Conservation (phyloP, 2,329 filamentous ascomycete species). For the Cladobotryum protrusum region DNA sequence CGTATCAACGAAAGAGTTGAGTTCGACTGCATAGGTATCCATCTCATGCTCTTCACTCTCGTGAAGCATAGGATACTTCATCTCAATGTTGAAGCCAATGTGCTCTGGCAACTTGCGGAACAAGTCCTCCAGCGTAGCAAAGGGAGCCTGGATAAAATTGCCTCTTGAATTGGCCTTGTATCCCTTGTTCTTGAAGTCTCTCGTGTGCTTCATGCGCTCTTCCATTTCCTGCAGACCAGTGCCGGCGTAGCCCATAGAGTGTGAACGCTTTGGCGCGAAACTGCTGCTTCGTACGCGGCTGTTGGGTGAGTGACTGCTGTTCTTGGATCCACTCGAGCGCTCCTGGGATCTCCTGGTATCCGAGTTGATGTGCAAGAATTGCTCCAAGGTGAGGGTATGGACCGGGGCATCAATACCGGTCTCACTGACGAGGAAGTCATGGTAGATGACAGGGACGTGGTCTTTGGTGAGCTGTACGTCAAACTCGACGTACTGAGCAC, state of each 20-base stretch:
- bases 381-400: conserved; percentile 88
- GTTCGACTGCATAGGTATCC: conserved; percentile 91
- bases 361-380: conserved; percentile 83
- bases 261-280: conserved; percentile 42
- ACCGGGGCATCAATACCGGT: conserved; percentile 96
- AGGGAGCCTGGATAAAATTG: conserved; percentile 91
- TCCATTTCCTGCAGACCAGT: conserved; percentile 39
- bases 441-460: conserved; percentile 95
- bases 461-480: conserved; percentile 99
- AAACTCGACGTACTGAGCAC: conserved; percentile 68
- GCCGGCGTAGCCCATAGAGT: conserved; percentile 49
- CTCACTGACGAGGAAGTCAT: conserved; percentile 96
- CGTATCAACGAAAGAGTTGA: conserved; percentile 95
- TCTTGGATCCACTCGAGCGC: conserved; percentile 12
- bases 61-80: conserved; percentile 98
- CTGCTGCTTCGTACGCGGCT: conserved; percentile 31
- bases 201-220: conserved; percentile 94
- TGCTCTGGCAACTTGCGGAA: conserved; percentile 76
- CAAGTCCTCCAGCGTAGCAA: conserved; percentile 90
- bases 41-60: conserved; percentile 94
- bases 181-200: conserved; percentile 88
- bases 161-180: conserved; percentile 94
- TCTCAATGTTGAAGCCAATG: conserved; percentile 96
- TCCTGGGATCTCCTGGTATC: conserved; percentile 32
- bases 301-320: not conserved